Conservation (phyloP, 2,329 filamentous ascomycete genomes). For the Stachybotrys chartarum region DNA sequence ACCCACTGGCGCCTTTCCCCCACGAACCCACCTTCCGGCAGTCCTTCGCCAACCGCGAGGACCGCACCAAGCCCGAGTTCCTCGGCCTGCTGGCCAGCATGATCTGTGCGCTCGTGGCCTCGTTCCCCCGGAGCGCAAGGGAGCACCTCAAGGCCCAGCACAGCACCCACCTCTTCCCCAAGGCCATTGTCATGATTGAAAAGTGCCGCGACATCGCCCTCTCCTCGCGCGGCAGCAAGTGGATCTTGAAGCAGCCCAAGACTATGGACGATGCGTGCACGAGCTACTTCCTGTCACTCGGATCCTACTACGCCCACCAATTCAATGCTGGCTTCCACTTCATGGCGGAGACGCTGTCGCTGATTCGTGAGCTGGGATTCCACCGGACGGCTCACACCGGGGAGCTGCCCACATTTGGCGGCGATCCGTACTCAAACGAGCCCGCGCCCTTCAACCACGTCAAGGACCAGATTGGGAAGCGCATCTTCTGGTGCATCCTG, state of each 20-base stretch:
- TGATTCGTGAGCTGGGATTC: slow-evolving; percentile 61
- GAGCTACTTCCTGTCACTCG: slow-evolving; percentile 67
- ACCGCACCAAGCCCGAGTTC: slow-evolving; percentile 59
- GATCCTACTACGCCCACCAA: slow-evolving; percentile 60
- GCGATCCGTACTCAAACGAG: slow-evolving; percentile 28
- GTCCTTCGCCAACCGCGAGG: slow-evolving; percentile 59
- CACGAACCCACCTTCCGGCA: slow-evolving; percentile 72
- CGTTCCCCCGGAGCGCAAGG: slow-evolving; percentile 65
- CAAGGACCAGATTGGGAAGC: slow-evolving; percentile 65
- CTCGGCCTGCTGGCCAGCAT: slow-evolving; percentile 67
- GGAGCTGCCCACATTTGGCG: slow-evolving; percentile 31
- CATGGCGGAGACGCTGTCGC: slow-evolving; percentile 63
- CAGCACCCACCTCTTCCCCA: slow-evolving; percentile 58
- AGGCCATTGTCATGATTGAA: slow-evolving; percentile 62
- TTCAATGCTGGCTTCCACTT: slow-evolving; percentile 62
- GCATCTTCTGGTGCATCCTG: slow-evolving; percentile 80
- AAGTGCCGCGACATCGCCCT: slow-evolving; percentile 64
- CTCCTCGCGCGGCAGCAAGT: slow-evolving; percentile 54
- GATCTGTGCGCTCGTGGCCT: slow-evolving; percentile 66
- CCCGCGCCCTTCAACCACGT: slow-evolving; percentile 56
- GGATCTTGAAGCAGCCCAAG: slow-evolving; percentile 38
- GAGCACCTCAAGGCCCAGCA: slow-evolving; percentile 61
- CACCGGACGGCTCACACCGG: slow-evolving; percentile 45
- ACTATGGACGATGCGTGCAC: slow-evolving; percentile 55
- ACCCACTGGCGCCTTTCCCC: slow-evolving; percentile 69